Percentiles rank a stretch among this genome's conserved stretches.
These are phyloP conservation scores for Ambrosia artemisiifolia DNA, from an alignment of 129 eudicot genomes.

Conservation along the genomic window DNA sequence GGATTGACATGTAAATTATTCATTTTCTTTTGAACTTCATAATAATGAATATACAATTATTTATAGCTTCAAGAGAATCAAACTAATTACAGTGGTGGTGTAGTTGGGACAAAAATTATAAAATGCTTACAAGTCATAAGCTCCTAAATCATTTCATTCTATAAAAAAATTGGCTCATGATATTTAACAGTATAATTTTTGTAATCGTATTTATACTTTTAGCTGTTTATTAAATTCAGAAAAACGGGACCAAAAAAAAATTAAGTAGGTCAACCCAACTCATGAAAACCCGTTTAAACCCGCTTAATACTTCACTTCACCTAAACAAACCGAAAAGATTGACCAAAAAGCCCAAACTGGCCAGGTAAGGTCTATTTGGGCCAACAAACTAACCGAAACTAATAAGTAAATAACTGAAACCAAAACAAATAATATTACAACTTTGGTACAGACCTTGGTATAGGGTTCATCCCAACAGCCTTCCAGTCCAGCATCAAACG, in stretches of 20 bases:
- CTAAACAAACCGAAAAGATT: background rate
- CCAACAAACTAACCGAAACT: background rate
- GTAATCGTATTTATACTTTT: background rate
- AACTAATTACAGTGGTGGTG: background rate
- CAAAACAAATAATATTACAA: background rate
- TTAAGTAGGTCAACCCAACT: too few relatives aligned
- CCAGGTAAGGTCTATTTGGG: background rate
- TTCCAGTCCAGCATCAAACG: conserved; percentile 82
- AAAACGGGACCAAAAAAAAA: background rate
- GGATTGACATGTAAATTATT: too few relatives aligned
- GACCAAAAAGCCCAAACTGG: background rate
- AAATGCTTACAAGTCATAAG: background rate
- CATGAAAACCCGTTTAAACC: background rate
- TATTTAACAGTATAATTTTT: background rate
- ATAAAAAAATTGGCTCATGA: background rate
- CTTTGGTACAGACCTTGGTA: conserved; percentile 55
- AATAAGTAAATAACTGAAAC: background rate
- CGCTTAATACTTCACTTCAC: background rate
- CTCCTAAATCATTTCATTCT: background rate
- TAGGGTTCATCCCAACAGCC: conserved; percentile 83
- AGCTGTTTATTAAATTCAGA: background rate
- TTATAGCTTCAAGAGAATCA: background rate
- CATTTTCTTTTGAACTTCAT: too few relatives aligned
- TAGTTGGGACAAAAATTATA: background rate
- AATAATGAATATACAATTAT: too few relatives aligned